These are phyloP conservation scores for Yarrowia porcina DNA, from an alignment of 805 yeast genomes.

Conservation along the genomic window DNA sequence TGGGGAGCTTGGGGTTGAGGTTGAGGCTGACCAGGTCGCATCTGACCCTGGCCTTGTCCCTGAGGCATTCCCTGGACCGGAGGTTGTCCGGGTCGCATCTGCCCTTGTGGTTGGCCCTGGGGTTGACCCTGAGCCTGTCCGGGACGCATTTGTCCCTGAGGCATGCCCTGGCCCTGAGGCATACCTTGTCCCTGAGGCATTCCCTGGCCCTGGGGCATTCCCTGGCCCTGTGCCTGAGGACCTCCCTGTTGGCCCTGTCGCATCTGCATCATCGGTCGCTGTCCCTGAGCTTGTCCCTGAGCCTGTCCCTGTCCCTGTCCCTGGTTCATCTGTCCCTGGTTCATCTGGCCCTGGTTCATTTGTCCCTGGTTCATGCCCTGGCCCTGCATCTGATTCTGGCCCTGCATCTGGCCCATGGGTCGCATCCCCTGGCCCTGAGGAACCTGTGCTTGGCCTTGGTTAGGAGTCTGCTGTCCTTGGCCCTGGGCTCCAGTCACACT, in stretches of 20 bases:
- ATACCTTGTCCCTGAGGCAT: slow-evolving; percentile 19
- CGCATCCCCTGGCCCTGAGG: slow-evolving; percentile 12
- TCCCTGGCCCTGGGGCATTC: slow-evolving; percentile 28
- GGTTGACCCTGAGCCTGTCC: background rate
- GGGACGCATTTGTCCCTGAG: slow-evolving; percentile 11
- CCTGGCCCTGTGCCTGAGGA: background rate
- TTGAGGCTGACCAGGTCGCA: slow-evolving; percentile 2
- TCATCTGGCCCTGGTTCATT: slow-evolving; percentile 30
- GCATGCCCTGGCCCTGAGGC: slow-evolving; percentile 20
- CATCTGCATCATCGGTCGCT: slow-evolving; percentile 24
- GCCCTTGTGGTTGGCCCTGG: background rate
- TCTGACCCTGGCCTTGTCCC: slow-evolving; percentile 12
- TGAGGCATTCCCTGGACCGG: slow-evolving; percentile 25
- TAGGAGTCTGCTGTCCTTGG: background rate
- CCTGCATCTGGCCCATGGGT: slow-evolving; percentile 1
- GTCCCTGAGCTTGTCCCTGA: background rate
- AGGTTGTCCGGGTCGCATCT: slow-evolving; percentile 9
- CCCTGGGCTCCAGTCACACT: slow-evolving; percentile 17
- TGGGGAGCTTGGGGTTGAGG: slow-evolving; percentile 16
- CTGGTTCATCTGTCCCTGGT: slow-evolving; percentile 26
- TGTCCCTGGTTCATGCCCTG: slow-evolving; percentile 26
- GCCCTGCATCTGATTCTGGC: background rate
- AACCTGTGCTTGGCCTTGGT: background rate
- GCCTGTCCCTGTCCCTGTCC: background rate
- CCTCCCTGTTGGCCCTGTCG: slow-evolving; percentile 1